Percentiles rank a stretch among this genome's conserved stretches.
phyloP scores from a whole-genome alignment of 2,329 filamentous ascomycete genomes.

The Fusarium humuli region DNA sequence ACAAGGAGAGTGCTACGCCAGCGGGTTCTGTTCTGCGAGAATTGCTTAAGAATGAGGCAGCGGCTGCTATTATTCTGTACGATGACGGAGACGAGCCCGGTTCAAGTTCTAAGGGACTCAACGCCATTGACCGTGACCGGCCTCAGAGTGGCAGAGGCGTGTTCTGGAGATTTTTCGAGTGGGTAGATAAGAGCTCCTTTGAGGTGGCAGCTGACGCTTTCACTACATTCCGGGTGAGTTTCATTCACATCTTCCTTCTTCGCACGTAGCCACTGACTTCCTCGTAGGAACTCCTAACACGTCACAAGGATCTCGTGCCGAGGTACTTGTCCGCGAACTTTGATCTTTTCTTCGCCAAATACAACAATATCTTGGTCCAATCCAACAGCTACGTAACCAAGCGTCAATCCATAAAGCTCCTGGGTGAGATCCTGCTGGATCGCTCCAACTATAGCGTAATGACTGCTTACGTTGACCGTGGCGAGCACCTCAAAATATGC shows the following conservation, averaged over 20 bases:
- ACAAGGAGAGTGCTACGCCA: slow-evolving; percentile 90
- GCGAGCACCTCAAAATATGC: slow-evolving; percentile 96
- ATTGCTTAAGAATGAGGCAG: slow-evolving; percentile 88
- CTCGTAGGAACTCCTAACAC: slow-evolving; percentile 86
- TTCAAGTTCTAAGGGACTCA: slow-evolving; percentile 80
- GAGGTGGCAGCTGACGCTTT: slow-evolving; percentile 98
- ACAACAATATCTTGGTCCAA: slow-evolving; percentile 88
- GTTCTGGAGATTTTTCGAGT: slow-evolving; percentile 97
- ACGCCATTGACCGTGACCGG: slow-evolving; percentile 79
- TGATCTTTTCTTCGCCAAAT: slow-evolving; percentile 89
- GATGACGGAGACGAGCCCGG: slow-evolving; percentile 81
- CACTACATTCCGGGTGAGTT: slow-evolving; percentile 88
- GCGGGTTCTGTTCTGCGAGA: slow-evolving; percentile 92
- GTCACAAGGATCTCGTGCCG: slow-evolving; percentile 91
- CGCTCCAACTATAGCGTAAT: slow-evolving; percentile 98
- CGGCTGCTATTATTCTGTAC: slow-evolving; percentile 91
- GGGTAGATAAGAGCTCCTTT: slow-evolving; percentile 96
- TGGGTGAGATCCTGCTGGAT: slow-evolving; percentile 94
- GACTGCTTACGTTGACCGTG: slow-evolving; percentile 95
- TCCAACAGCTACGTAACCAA: slow-evolving; percentile 98
- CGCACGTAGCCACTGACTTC: slow-evolving; percentile 17
- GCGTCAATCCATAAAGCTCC: slow-evolving; percentile 94
- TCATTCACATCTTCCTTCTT: neutral
- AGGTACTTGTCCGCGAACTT: slow-evolving; percentile 91
- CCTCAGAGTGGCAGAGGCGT: slow-evolving; percentile 84